Base-by-base conservation (phyloP, 192 early-diverging fungal species). In the Coemansia sp. region DNA sequence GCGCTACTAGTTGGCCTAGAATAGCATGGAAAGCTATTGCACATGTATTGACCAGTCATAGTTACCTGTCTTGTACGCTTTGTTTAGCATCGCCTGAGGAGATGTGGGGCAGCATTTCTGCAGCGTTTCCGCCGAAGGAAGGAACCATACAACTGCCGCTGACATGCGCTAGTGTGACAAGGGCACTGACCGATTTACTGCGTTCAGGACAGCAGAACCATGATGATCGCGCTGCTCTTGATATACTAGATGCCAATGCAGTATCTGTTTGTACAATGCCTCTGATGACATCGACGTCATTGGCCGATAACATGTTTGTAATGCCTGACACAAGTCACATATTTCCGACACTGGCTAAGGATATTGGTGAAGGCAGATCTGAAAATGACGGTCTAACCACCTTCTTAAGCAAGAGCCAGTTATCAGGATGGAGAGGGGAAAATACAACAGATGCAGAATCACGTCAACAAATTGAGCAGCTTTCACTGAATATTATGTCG, bases 31-130 rank as follows among this genome's bases (percentile, higher is more conserved):
- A 51, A 0, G 67, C 61, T 6, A 65, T 82, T 31, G 60, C 20
- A 14, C 51, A 31, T 10, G 51, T 63, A 7, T 23, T 74, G 50
- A 30, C 39, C 11, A 32, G 27, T 3, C 7, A 31, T 4, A 55
- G 63, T 2, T 63, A 57, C 11, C 5, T 42, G 9, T 33, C 61
- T 0, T 82, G 79, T 32, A 76, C 79, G 11, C 64, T 82, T 29
- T 76, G 74, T 23, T 64, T 75, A 50, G 29, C 67, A 4, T 63
- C 68, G 14, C 66, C 67, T 19, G 70, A 72, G 51, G 63, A 25
- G 22, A 62, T 68, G 27, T 82, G 79, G 79, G 22, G 57, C 23
- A 68, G 73, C 19, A 51, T 72, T 5, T 66, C 68, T 9, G 61
- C 67, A 4, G 70, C 54, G 11, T 72, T 67, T 36, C 67, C 64